Conservation (phyloP, 371 early-diverging fungal species). For the Circinella umbellata region DNA sequence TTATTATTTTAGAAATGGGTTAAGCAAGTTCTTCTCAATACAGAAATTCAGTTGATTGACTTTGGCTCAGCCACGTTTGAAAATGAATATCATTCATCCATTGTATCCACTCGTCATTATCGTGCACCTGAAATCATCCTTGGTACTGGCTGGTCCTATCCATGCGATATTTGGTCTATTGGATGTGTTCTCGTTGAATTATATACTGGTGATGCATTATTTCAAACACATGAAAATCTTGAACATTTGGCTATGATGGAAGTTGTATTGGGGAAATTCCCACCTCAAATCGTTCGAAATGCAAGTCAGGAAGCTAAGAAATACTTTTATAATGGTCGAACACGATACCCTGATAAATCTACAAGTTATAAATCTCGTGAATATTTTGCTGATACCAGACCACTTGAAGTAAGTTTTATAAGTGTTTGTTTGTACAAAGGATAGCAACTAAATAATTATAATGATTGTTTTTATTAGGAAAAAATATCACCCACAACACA, state of each 20-base stretch:
- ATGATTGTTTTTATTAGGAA: conserved; percentile 1
- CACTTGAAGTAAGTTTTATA: conserved; percentile 5
- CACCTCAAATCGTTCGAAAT: conserved; percentile 40
- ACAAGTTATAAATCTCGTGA: conserved; percentile 1
- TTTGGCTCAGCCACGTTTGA: conserved; percentile 97
- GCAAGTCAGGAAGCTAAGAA: conserved; percentile 23
- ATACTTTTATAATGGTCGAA: neutral
- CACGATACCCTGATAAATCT: conserved; percentile 10
- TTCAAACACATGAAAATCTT: conserved; percentile 90
- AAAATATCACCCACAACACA: conserved; percentile 22
- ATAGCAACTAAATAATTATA: neutral
- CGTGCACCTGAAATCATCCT: conserved; percentile 97
- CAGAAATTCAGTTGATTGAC: conserved; percentile 91
- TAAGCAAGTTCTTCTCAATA: conserved; percentile 64
- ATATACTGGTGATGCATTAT: conserved; percentile 93
- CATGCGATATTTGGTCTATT: conserved; percentile 97
- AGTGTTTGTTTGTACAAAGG: too few species aligned
- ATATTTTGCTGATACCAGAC: conserved; percentile 8
- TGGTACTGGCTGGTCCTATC: conserved; percentile 90
- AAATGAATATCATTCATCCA: conserved; percentile 88
- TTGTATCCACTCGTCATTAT: conserved; percentile 94
- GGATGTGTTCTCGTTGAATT: conserved; percentile 97
- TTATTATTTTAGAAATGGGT: neutral
- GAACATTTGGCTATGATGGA: conserved; percentile 82
- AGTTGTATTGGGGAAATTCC: conserved; percentile 61